Evolutionary conservation across 345 rosid genomes (phyloP).

Genomic region (Euphorbia tirucalli): DNA sequence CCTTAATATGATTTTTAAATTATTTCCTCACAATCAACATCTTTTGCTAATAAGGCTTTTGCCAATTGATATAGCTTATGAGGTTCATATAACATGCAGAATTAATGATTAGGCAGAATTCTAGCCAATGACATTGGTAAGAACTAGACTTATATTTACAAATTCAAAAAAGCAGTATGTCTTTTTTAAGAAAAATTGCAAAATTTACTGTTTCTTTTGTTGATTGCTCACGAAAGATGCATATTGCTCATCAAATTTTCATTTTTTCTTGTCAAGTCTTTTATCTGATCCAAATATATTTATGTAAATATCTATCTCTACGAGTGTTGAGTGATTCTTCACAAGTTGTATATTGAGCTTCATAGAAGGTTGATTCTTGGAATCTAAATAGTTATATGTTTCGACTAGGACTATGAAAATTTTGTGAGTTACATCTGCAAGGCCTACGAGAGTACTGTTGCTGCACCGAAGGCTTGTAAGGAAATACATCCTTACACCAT

Average conservation of each 20-base stretch:
- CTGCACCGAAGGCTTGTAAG: conserved; percentile 51
- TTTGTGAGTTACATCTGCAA: conserved; percentile 74
- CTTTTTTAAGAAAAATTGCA: neutral
- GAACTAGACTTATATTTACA: neutral
- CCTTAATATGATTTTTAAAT: neutral
- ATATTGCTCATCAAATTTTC: neutral
- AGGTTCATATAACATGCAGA: too few species aligned
- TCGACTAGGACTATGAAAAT: conserved; percentile 68
- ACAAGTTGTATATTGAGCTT: neutral
- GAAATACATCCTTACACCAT: conserved; percentile 24
- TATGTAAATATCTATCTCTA: neutral
- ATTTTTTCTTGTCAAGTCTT: neutral
- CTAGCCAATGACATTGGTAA: neutral
- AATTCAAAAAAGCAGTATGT: neutral
- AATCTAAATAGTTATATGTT: neutral
- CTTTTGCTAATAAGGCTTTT: neutral
- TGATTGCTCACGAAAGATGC: neutral
- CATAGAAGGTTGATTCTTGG: neutral
- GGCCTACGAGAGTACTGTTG: conserved; percentile 52
- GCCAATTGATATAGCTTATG: too few species aligned
- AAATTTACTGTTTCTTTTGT: neutral
- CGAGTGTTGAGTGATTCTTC: neutral
- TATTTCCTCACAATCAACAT: neutral
- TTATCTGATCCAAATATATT: neutral
- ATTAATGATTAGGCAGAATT: neutral